Evolutionary conservation across 495 filamentous ascomycete species (phyloP).

Genomic region (Cercophora samala): DNA sequence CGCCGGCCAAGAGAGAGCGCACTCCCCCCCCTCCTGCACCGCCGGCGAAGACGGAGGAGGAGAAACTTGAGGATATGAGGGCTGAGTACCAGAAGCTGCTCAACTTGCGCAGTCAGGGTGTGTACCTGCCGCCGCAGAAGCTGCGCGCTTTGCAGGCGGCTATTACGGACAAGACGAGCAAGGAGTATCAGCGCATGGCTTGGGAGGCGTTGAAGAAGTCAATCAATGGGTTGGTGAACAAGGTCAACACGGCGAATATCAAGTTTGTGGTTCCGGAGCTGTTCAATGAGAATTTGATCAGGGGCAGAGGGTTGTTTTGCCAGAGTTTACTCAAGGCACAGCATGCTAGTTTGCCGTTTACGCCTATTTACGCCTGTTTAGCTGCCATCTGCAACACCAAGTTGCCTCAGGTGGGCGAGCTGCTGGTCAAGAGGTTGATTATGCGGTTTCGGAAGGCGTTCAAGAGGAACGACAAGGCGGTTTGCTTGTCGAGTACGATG

Average conservation of each 20-base stretch:
- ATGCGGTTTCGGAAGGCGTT: slow-evolving; percentile 94
- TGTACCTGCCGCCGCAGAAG: slow-evolving; percentile 90
- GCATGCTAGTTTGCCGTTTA: slow-evolving; percentile 93
- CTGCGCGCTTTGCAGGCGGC: slow-evolving; percentile 90
- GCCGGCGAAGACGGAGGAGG: slow-evolving; percentile 65
- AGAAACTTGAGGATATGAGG: slow-evolving; percentile 76
- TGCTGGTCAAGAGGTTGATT: slow-evolving; percentile 80
- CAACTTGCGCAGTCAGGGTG: slow-evolving; percentile 87
- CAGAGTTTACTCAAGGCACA: slow-evolving; percentile 96
- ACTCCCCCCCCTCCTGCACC: slow-evolving; percentile 52
- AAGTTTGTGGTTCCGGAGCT: slow-evolving; percentile 94
- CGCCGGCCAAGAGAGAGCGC: slow-evolving; percentile 31
- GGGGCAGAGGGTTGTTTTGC: slow-evolving; percentile 89
- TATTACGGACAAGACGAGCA: slow-evolving; percentile 92
- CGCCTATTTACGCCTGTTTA: slow-evolving; percentile 91
- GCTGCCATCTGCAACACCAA: slow-evolving; percentile 97
- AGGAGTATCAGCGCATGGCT: slow-evolving; percentile 98
- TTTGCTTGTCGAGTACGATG: slow-evolving; percentile 82
- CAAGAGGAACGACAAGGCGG: slow-evolving; percentile 94
- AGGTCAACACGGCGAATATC: slow-evolving; percentile 96
- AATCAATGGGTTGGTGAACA: slow-evolving; percentile 98
- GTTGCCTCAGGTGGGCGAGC: slow-evolving; percentile 86
- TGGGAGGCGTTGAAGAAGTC: slow-evolving; percentile 99
- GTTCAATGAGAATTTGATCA: slow-evolving; percentile 88
- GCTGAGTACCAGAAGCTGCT: slow-evolving; percentile 89